A percentile compares a stretch with the other conserved stretches of the same genome.
These are phyloP conservation scores for Xylariomycetidae sp. DNA, from an alignment of 2,329 filamentous ascomycete species.

Conservation along the genomic window DNA sequence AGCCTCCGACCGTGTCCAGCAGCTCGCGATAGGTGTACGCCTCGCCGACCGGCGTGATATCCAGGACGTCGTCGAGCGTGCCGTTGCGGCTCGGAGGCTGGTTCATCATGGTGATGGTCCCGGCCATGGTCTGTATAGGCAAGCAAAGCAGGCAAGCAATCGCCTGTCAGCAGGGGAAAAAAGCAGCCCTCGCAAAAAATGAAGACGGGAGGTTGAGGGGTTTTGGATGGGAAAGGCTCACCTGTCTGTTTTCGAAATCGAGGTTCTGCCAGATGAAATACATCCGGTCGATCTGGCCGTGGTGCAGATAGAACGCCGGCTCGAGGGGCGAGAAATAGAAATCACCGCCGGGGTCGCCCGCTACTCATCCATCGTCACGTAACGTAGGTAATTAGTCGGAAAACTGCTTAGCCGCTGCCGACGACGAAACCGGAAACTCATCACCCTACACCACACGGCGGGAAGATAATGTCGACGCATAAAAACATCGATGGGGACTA, in stretches of 20 bases:
- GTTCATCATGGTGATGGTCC: conserved; percentile 39
- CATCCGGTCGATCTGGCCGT: conserved; percentile 40
- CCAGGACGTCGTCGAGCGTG: conserved; percentile 34
- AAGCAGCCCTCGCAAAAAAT: no score
- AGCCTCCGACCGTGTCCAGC: conserved; percentile 35
- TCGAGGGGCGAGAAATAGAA: conserved; percentile 39
- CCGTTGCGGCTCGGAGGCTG: conserved; percentile 35
- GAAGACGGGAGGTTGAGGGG: not conserved
- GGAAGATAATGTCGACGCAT: no score
- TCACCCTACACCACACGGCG: no score
- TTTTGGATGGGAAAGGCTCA: conserved; percentile 6
- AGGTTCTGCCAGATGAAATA: conserved; percentile 47
- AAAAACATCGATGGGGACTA: no score
- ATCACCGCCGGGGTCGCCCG: conserved; percentile 43
- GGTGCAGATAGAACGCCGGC: conserved; percentile 42
- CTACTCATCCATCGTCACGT: no score
- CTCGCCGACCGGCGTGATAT: conserved; percentile 21
- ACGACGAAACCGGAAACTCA: no score
- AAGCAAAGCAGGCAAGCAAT: not conserved
- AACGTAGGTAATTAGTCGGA: no score
- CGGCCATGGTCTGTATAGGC: conserved; percentile 25
- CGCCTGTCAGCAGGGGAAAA: no score
- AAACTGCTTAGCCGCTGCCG: no score
- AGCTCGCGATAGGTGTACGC: conserved; percentile 26
- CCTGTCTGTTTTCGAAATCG: conserved; percentile 33